Conservation (phyloP, 2,329 filamentous ascomycete genomes). For the Bertia moriformis region DNA sequence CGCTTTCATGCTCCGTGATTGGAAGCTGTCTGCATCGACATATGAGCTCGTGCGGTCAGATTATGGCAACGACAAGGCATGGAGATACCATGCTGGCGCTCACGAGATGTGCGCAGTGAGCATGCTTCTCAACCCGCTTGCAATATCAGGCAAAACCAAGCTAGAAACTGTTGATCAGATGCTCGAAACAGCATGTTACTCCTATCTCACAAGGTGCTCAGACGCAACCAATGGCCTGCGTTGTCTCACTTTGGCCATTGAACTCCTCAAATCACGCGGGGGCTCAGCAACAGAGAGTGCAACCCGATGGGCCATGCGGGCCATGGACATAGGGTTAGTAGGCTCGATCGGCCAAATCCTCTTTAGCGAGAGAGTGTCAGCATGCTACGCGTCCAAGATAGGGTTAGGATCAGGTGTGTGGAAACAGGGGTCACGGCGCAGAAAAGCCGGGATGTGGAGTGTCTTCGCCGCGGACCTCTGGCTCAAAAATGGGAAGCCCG, state of each 20-base stretch:
- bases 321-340: conserved; percentile 36
- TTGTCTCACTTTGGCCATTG: conserved; percentile 39
- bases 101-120: conserved; percentile 53
- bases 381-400: conserved; percentile 30
- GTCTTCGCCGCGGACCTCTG: conserved; percentile 45
- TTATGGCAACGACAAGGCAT: conserved; percentile 56
- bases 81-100: conserved; percentile 54
- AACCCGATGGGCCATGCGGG: conserved; percentile 45
- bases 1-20: conserved; percentile 58
- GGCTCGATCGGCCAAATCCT: conserved; percentile 36
- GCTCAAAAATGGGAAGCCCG: conserved; percentile 38
- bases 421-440: conserved; percentile 32
- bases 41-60: conserved; percentile 53
- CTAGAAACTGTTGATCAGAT: conserved; percentile 46
- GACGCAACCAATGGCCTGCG: conserved; percentile 44
- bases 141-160: conserved; percentile 35
- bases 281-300: conserved; percentile 46
- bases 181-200: conserved; percentile 51
- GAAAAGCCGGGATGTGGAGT: conserved; percentile 54
- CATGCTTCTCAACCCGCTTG: conserved; percentile 36
- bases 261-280: conserved; percentile 45
- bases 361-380: conserved; percentile 44
- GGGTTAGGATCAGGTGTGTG: conserved; percentile 30
- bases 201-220: conserved; percentile 47
- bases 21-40: conserved; percentile 46